A percentile compares a stretch with the other conserved stretches of the same genome.
phyloP scores from a whole-genome alignment of 2,329 filamentous ascomycete genomes.

The Nectriaceae sp. region DNA sequence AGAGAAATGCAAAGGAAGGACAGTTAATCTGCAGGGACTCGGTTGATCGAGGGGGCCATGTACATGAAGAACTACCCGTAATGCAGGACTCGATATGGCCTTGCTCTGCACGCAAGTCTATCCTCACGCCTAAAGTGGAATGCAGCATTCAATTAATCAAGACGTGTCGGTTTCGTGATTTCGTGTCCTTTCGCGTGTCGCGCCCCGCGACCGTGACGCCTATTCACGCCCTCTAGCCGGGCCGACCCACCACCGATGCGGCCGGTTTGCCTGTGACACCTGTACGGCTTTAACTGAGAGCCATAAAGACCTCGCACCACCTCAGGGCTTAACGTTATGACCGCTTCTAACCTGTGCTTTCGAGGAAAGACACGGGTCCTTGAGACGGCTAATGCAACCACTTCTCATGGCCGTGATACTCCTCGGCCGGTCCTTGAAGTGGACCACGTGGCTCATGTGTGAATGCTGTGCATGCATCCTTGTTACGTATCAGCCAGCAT shows the following conservation, averaged over 20 bases:
- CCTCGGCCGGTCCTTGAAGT: constrained; percentile 10
- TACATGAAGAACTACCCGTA: neutral
- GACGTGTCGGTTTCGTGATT: constrained; percentile 50
- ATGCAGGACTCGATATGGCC: neutral
- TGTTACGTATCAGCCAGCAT: neutral
- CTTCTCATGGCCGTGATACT: constrained; percentile 15
- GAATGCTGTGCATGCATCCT: constrained; percentile 1
- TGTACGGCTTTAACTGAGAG: too few relatives aligned
- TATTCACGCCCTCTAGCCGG: neutral
- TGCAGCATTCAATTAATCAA: constrained; percentile 34
- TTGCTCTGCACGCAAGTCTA: too few relatives aligned
- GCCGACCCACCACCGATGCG: neutral
- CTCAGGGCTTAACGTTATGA: constrained; percentile 6
- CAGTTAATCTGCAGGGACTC: neutral
- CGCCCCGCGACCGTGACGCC: constrained; percentile 26
- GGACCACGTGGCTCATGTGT: constrained; percentile 9
- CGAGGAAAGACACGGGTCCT: constrained; percentile 8
- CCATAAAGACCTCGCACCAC: constrained; percentile 1
- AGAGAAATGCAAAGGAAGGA: neutral
- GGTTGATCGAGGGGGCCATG: neutral
- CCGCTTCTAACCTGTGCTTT: constrained; percentile 13
- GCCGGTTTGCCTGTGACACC: neutral
- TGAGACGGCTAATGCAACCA: constrained; percentile 24
- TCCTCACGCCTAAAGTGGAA: constrained; percentile 24
- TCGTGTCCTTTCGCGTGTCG: constrained; percentile 30